Evolutionary conservation across 805 yeast species (phyloP).

Genomic region (Kluyveromyces aestuarii): DNA sequence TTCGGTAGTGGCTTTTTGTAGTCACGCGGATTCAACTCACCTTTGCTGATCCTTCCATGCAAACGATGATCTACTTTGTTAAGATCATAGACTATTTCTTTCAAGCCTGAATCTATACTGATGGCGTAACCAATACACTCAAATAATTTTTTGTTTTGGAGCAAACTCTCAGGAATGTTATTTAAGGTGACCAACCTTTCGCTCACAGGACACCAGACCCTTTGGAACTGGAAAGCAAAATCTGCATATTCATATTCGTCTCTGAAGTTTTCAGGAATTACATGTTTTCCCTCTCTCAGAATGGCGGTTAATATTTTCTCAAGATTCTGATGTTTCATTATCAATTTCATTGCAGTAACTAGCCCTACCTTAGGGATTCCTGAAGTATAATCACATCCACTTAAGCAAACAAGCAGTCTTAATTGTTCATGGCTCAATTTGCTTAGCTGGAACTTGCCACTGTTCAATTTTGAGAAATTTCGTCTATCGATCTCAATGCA

Average conservation of each 20-base stretch:
- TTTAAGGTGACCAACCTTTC: conserved; percentile 47
- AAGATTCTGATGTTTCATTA: conserved; percentile 41
- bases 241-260: conserved; percentile 58
- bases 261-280: conserved; percentile 48
- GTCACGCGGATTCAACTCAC: conserved; percentile 54
- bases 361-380: conserved; percentile 81
- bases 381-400: conserved; percentile 95
- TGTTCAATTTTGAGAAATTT: conserved; percentile 40
- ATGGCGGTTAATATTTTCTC: conserved; percentile 50
- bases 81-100: conserved; percentile 21
- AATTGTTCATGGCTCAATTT: conserved; percentile 47
- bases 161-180: conserved; percentile 37
- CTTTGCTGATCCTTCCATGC: conserved; percentile 52
- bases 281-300: conserved; percentile 48
- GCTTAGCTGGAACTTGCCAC: conserved; percentile 38
- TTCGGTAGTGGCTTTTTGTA: conserved; percentile 25
- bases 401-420: conserved; percentile 68
- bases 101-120: conserved; percentile 10
- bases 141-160: conserved; percentile 23
- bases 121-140: conserved; percentile 33
- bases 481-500: conserved; percentile 61
- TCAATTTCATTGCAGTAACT: conserved; percentile 58
- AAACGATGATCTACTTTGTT: conserved; percentile 33
- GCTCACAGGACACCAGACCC: conserved; percentile 67
- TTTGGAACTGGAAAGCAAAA: conserved; percentile 73